A percentile compares a stretch with the other conserved stretches of the same genome.
phyloP scores from a whole-genome alignment of 164 flowering plant species.

The Annona squamosa region DNA sequence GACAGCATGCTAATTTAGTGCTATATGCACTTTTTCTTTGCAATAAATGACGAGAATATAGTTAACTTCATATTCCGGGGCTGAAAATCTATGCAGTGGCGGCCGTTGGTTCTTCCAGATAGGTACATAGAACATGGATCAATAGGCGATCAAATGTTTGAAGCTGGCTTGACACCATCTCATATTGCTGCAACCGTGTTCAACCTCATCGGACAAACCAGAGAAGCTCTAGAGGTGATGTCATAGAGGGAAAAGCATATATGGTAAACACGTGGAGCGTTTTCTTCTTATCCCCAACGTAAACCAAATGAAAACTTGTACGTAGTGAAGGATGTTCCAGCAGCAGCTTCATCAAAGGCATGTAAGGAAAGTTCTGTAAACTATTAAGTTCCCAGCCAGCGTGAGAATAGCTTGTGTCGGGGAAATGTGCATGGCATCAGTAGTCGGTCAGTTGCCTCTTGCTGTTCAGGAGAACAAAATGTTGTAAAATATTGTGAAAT shows the following conservation, averaged over 20 bases:
- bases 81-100: slow-evolving; percentile 63
- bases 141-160: slow-evolving; percentile 57
- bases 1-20: too few species aligned
- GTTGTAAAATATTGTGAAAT: too few species aligned
- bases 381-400: too few species aligned
- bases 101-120: slow-evolving; percentile 90
- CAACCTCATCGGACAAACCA: slow-evolving; percentile 67
- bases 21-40: too few species aligned
- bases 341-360: background rate
- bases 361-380: too few species aligned
- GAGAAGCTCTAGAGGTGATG: slow-evolving; percentile 78
- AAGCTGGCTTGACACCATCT: slow-evolving; percentile 86
- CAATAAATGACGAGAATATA: background rate
- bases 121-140: slow-evolving; percentile 90
- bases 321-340: background rate
- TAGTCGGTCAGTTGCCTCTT: too few species aligned
- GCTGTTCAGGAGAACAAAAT: too few species aligned
- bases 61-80: slow-evolving; percentile 5
- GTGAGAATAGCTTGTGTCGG: too few species aligned
- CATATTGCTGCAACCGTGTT: slow-evolving; percentile 84
- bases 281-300: background rate
- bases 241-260: slow-evolving; percentile 11
- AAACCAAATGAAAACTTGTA: background rate
- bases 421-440: too few species aligned
- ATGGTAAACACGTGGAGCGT: background rate